A percentile compares a stretch with the other conserved stretches of the same genome.
These are phyloP conservation scores for Leccinum subrobustum DNA, from an alignment of 1,284 basidiomycete genomes.

Conservation along the genomic window DNA sequence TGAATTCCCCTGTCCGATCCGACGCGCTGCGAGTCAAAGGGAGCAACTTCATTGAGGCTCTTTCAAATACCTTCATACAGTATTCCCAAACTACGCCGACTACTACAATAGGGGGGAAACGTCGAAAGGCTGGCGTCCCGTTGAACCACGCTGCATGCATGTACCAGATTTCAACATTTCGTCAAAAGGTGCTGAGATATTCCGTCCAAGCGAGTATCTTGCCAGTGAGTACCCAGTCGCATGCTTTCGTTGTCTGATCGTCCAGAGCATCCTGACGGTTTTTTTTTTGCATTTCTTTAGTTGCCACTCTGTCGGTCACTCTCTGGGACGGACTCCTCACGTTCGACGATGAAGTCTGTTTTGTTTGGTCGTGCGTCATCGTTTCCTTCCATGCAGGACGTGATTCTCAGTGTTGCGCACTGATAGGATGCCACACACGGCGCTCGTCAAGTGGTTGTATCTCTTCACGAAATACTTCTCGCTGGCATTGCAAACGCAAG, in stretches of 20 bases:
- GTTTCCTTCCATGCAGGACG: neutral
- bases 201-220: neutral
- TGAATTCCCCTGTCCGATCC: neutral
- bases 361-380: conserved; percentile 17
- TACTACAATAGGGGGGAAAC: neutral
- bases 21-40: too few relatives aligned
- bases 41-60: too few relatives aligned
- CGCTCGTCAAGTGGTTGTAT: conserved; percentile 27
- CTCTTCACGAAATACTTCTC: conserved; percentile 18
- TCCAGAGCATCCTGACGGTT: neutral
- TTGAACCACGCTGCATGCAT: neutral
- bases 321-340: conserved; percentile 19
- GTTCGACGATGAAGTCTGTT: conserved; percentile 15
- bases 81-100: neutral
- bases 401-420: neutral
- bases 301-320: neutral
- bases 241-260: neutral
- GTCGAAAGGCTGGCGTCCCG: neutral
- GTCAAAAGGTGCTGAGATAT: neutral
- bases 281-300: neutral
- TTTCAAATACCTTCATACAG: neutral
- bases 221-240: neutral
- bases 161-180: neutral
- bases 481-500: conserved; percentile 17
- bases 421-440: conserved; percentile 16